A percentile compares a stretch with the other conserved stretches of the same genome.
These are phyloP conservation scores for Tylopilus vinaceipallidus DNA, from an alignment of 768 basidiomycete genomes.

Conservation along the genomic window DNA sequence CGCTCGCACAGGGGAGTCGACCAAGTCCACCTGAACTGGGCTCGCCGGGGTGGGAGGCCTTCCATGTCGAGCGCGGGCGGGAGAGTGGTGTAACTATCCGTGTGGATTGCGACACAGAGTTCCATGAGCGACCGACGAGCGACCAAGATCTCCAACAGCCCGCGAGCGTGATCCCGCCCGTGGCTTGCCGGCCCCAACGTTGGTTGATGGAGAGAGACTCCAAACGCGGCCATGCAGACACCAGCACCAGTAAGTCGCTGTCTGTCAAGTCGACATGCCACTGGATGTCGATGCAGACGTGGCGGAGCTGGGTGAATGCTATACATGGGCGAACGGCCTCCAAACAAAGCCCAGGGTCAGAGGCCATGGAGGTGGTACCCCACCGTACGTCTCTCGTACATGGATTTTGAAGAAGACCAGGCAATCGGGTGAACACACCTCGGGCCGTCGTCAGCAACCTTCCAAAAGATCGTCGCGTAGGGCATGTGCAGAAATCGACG, in stretches of 20 bases:
- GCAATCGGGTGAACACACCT: background rate
- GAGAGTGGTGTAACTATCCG: background rate
- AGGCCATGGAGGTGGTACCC: no score
- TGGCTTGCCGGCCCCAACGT: background rate
- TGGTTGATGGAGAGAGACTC: background rate
- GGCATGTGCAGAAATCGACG: background rate
- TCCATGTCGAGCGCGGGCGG: background rate
- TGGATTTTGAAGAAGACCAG: background rate
- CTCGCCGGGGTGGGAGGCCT: no score
- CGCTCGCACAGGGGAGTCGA: background rate
- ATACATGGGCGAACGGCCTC: background rate
- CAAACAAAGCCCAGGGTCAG: background rate
- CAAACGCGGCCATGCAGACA: background rate
- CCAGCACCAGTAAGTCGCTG: background rate
- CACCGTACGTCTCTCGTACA: no score
- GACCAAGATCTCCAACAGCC: background rate
- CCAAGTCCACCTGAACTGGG: background rate
- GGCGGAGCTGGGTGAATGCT: background rate
- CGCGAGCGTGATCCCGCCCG: background rate
- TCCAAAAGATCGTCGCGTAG: background rate
- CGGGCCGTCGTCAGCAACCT: background rate
- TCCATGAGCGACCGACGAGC: background rate
- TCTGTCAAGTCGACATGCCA: conserved; percentile 2
- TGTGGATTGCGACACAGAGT: background rate
- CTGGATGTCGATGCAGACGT: background rate